Conservation (phyloP, 208 protist genomes). For the Crithidia fasciculata region DNA sequence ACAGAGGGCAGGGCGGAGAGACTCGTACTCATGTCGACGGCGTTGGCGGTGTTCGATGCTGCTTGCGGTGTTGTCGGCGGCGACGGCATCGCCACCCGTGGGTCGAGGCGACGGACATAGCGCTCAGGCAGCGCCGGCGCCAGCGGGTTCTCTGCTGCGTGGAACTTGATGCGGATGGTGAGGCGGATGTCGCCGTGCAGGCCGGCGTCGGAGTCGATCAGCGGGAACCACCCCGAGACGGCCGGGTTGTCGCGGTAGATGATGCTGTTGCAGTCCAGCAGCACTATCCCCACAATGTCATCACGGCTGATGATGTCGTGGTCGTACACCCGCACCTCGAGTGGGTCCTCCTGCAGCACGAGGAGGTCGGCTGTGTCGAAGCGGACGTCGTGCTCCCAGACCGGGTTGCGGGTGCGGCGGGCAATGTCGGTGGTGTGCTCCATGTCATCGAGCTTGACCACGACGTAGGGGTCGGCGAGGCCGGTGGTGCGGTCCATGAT, state of each 20-base stretch:
- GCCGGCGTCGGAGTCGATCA: constrained; percentile 84
- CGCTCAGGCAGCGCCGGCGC: constrained; percentile 74
- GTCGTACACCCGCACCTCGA: constrained; percentile 95
- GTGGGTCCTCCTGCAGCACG: constrained; percentile 93
- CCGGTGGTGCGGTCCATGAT: constrained; percentile 91
- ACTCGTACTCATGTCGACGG: constrained; percentile 12
- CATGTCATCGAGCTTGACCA: constrained; percentile 75
- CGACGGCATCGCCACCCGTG: constrained; percentile 14
- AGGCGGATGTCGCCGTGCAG: constrained; percentile 87
- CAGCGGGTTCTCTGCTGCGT: constrained; percentile 87
- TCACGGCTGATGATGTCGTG: constrained; percentile 96
- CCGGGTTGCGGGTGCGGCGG: constrained; percentile 76
- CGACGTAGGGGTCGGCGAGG: constrained; percentile 91
- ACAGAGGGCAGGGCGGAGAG: constrained; percentile 5
- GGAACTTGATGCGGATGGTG: constrained; percentile 91
- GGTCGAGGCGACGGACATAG: constrained; percentile 45
- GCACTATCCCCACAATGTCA: constrained; percentile 94
- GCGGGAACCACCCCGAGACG: constrained; percentile 92
- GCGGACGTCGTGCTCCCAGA: constrained; percentile 83
- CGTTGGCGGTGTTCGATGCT: background rate
- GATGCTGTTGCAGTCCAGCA: constrained; percentile 93
- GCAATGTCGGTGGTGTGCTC: constrained; percentile 84
- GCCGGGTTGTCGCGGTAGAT: constrained; percentile 67
- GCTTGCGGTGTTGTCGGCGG: background rate
- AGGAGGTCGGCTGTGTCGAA: constrained; percentile 88